These are phyloP conservation scores for Trichoderma sp. DNA, from an alignment of 2,329 filamentous ascomycete species.

Conservation along the genomic window DNA sequence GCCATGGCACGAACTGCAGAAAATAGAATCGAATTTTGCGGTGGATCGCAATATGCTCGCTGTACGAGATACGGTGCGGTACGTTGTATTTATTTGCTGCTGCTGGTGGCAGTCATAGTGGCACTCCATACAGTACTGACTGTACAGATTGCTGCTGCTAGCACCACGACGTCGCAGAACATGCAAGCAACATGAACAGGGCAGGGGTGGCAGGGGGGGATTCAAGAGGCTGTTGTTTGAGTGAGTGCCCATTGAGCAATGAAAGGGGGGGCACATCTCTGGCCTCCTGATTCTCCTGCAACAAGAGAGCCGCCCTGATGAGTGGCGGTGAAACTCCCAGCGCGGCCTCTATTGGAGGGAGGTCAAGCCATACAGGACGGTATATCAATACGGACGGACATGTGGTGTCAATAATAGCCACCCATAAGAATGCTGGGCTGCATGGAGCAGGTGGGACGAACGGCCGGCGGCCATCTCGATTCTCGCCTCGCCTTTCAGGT, in stretches of 20 bases:
- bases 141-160: not conserved
- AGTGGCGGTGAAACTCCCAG: constrained; percentile 29
- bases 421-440: constrained; percentile 21
- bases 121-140: not conserved
- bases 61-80: not conserved
- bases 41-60: constrained; percentile 20
- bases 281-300: constrained; percentile 26
- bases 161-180: constrained; percentile 20
- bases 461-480: constrained; percentile 16
- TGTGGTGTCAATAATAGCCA: constrained; percentile 12
- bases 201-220: constrained; percentile 16
- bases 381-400: not conserved
- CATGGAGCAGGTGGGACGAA: constrained; percentile 19
- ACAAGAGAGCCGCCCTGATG: constrained; percentile 27
- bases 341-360: constrained; percentile 19
- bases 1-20: constrained; percentile 22
- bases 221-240: constrained; percentile 11
- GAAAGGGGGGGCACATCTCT: constrained; percentile 13
- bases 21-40: constrained; percentile 6
- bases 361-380: constrained; percentile 5
- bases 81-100: not conserved
- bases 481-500: constrained; percentile 3
- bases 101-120: not conserved
- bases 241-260: constrained; percentile 10
- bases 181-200: constrained; percentile 16